These are phyloP conservation scores for Diaporthe sp. DNA, from an alignment of 2,329 filamentous ascomycete genomes.

Conservation along the genomic window DNA sequence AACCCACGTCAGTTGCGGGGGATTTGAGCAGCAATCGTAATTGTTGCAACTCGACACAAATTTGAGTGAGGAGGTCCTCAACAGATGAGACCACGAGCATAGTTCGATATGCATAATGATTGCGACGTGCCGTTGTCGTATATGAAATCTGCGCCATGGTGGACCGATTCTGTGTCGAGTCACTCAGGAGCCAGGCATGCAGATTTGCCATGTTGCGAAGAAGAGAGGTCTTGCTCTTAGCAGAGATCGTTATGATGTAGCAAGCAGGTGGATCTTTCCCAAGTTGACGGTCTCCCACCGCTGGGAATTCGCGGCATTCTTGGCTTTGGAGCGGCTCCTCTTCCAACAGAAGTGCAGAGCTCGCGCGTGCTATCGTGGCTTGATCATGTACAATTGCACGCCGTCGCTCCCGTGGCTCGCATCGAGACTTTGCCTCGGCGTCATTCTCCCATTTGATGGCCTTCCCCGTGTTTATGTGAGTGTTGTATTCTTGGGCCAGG, in stretches of 20 bases:
- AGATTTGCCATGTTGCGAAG: conserved; percentile 66
- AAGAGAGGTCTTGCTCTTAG: conserved; percentile 64
- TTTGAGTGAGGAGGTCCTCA: conserved; percentile 47
- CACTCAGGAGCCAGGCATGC: conserved; percentile 61
- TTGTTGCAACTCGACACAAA: conserved; percentile 48
- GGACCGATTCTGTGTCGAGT: conserved; percentile 52
- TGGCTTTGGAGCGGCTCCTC: conserved; percentile 62
- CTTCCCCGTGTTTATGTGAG: background rate
- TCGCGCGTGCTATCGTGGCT: conserved; percentile 73
- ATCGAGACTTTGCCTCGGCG: too few species aligned
- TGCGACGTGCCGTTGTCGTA: conserved; percentile 74
- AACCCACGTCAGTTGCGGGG: too few species aligned
- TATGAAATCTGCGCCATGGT: conserved; percentile 69
- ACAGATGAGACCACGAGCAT: conserved; percentile 54
- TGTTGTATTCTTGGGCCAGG: background rate
- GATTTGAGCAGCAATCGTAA: conserved; percentile 45
- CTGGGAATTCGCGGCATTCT: background rate
- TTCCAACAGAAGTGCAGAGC: conserved; percentile 74
- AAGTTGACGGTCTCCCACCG: background rate
- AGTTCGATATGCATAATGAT: conserved; percentile 67
- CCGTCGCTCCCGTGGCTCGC: conserved; percentile 53
- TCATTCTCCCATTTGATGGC: background rate
- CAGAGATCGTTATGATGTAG: conserved; percentile 68
- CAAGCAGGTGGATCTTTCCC: conserved; percentile 61
- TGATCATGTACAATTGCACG: conserved; percentile 74